phyloP scores from a whole-genome alignment of 768 basidiomycete species.

The Mycena amicta region DNA sequence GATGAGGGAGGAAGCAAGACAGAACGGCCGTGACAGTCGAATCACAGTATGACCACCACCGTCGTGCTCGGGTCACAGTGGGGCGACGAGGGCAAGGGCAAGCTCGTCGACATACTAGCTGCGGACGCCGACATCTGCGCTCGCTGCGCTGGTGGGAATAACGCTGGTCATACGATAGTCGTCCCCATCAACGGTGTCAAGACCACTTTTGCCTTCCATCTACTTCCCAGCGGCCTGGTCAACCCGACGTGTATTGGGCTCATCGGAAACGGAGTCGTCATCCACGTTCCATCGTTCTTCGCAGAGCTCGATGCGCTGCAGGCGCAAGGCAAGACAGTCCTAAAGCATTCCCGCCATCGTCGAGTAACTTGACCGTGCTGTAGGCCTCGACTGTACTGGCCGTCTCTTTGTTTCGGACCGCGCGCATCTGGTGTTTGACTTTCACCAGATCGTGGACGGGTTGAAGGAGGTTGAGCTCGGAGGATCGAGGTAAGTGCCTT shows the following conservation, averaged over 20 bases:
- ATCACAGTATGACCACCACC: conserved; percentile 42
- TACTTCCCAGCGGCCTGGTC: conserved; percentile 92
- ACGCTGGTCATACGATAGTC: conserved; percentile 98
- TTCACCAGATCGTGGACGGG: conserved; percentile 99
- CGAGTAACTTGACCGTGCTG: background rate
- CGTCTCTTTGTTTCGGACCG: conserved; percentile 94
- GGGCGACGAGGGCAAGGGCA: conserved; percentile 94
- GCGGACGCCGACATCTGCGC: conserved; percentile 91
- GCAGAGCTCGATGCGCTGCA: conserved; percentile 85
- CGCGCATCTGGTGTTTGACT: conserved; percentile 96
- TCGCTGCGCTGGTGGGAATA: conserved; percentile 97
- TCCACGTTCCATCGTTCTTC: conserved; percentile 96
- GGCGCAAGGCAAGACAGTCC: conserved; percentile 61
- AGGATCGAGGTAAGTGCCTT: conserved; percentile 60
- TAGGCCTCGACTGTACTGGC: conserved; percentile 83
- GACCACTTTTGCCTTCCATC: conserved; percentile 93
- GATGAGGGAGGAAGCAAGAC: background rate
- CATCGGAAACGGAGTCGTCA: conserved; percentile 94
- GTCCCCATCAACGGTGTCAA: conserved; percentile 70
- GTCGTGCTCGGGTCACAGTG: conserved; percentile 89
- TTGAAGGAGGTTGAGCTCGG: conserved; percentile 97
- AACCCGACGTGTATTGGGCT: conserved; percentile 84
- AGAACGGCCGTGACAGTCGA: background rate
- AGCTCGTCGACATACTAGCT: conserved; percentile 95
- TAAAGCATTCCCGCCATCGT: background rate